A percentile compares a stretch with the other conserved stretches of the same genome.
These are phyloP conservation scores for Podospora comata DNA, from an alignment of 495 filamentous ascomycete species.

Conservation along the genomic window DNA sequence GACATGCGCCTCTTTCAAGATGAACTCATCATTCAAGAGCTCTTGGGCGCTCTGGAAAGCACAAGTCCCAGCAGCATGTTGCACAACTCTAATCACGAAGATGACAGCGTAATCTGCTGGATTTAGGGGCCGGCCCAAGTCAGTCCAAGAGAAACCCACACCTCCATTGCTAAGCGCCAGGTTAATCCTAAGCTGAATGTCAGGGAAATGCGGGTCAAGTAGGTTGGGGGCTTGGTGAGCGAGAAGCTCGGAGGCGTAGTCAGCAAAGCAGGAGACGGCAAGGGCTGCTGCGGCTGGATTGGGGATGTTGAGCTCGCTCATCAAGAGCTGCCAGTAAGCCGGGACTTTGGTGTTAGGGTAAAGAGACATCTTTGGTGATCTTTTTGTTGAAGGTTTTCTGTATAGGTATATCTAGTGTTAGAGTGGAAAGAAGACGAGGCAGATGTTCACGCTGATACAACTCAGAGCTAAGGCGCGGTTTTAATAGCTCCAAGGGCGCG, in stretches of 20 bases:
- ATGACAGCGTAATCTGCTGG: background rate
- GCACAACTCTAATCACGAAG: background rate
- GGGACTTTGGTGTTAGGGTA: background rate
- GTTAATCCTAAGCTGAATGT: background rate
- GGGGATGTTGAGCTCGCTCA: background rate
- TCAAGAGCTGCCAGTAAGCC: background rate
- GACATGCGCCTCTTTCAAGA: background rate
- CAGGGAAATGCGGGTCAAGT: background rate
- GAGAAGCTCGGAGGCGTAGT: constrained; percentile 10
- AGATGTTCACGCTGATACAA: too few relatives aligned
- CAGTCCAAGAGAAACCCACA: background rate
- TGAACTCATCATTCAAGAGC: background rate
- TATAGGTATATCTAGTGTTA: background rate
- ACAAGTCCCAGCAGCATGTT: background rate
- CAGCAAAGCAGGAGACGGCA: constrained; percentile 7
- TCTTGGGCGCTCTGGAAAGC: background rate
- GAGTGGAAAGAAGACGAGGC: too few relatives aligned
- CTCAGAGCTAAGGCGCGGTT: too few relatives aligned
- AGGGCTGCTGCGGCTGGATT: background rate
- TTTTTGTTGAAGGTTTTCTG: background rate
- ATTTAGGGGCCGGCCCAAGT: background rate
- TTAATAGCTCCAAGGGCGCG: too few relatives aligned
- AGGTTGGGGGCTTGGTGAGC: background rate
- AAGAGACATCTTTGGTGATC: background rate
- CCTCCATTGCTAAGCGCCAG: background rate